Base-by-base conservation (phyloP, 2,329 filamentous ascomycete species). In the Trichoderma sp. region DNA sequence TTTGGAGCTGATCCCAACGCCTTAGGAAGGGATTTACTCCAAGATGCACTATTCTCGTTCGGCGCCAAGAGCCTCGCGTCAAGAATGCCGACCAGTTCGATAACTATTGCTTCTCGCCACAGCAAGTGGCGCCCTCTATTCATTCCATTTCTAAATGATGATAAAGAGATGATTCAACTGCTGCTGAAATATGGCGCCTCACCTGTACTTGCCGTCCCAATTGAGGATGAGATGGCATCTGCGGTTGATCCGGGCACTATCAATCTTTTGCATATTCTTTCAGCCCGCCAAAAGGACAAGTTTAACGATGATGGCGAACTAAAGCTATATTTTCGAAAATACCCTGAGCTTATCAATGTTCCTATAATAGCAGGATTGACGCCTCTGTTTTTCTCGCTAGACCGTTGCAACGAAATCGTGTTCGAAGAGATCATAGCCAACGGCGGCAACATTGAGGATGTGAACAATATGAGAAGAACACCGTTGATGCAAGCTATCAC, bases 191-290 rank as follows among this genome's bases (percentile, higher is more conserved):
- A 29, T 10, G 56, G 57, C 1, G 67, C 67, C 17, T 57, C 67
- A 1, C 54, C 56, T 12, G n/a, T 56, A 5, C 64, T 69, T 29
- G 7, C 57, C 2, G 8, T 58, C 9, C 27, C 22, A 1, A 12
- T 42, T 13, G 29, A 64, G 2, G n/a, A 12, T 2, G 3, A 3
- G 7, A 48, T 1, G 8, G 29, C 3, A 1, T 27, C 22, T 22
- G 13, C 12, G 12, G 10, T 13, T 27, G 67, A 25, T 1, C 19
- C 17, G 5, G 34, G 64, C 15, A 22, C 5, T 32, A 61, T 69
- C 22, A 67, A 42, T 35, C 9, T 69, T 48, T 59, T 67, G n/a
- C 68, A 69, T 12, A 19, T 69, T 13, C 19, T 69, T 13, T 66
- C 68, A 15, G 56, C 67, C 7, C 19, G 35, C 4, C 3, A 54